Evolutionary conservation across 176 grass and related monocot genomes (phyloP).

Genomic region (Thalia dealbata): DNA sequence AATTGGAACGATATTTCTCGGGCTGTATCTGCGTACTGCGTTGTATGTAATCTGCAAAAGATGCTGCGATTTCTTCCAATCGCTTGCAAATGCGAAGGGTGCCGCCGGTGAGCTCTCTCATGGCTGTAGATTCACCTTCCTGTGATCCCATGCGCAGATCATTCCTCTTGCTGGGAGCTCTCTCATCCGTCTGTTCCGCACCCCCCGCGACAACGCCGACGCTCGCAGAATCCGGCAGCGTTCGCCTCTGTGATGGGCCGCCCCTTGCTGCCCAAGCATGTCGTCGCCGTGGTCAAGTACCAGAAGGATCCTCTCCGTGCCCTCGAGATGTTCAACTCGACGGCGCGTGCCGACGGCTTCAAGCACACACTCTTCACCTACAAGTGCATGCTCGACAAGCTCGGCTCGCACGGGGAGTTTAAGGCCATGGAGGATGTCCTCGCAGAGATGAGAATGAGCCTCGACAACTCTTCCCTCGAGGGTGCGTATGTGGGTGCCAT

Average conservation of each 20-base stretch:
- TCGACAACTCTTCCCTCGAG: slow-evolving; percentile 14
- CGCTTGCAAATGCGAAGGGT: no score
- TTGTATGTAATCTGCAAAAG: no score
- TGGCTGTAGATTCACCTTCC: no score
- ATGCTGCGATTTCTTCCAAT: no score
- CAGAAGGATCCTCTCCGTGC: slow-evolving; percentile 26
- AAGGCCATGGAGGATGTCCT: slow-evolving; percentile 24
- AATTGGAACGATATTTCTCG: no score
- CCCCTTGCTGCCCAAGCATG: slow-evolving; percentile 24
- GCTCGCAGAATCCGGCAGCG: neutral
- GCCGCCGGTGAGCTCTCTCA: no score
- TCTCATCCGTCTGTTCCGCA: no score
- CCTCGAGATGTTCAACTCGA: slow-evolving; percentile 22
- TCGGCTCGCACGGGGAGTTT: slow-evolving; percentile 18
- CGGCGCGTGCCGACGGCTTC: slow-evolving; percentile 6
- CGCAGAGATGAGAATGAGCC: slow-evolving; percentile 11
- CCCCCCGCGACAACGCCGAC: no score
- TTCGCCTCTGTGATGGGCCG: slow-evolving; percentile 4
- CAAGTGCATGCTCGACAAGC: slow-evolving; percentile 22
- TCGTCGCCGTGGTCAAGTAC: slow-evolving; percentile 7
- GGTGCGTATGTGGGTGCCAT: slow-evolving; percentile 52
- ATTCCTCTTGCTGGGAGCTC: no score
- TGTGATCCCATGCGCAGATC: no score
- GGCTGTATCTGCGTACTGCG: no score
- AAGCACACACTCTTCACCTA: slow-evolving; percentile 18